Percentiles rank a stretch among this genome's conserved stretches.
phyloP scores from a whole-genome alignment of 108 stramenopile species.

The Nitzschia sp. region DNA sequence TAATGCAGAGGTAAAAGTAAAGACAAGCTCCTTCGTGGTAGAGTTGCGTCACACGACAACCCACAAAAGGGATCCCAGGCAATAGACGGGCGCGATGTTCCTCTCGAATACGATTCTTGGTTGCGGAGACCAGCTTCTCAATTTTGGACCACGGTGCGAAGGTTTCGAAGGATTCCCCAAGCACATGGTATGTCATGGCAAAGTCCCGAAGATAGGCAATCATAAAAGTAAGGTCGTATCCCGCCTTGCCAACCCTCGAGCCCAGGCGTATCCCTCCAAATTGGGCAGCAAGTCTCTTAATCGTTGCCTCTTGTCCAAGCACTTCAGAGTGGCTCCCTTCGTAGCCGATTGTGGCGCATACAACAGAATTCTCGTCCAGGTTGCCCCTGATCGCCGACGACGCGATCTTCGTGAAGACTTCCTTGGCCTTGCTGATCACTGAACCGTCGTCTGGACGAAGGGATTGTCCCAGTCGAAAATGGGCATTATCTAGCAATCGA shows the following conservation, averaged over 20 bases:
- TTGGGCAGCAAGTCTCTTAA: slow-evolving; percentile 40
- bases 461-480: slow-evolving; percentile 91
- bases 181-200: slow-evolving; percentile 84
- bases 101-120: slow-evolving; percentile 62
- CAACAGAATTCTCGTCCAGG: slow-evolving; percentile 43
- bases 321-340: slow-evolving; percentile 82
- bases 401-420: slow-evolving; percentile 20
- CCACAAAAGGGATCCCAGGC: slow-evolving; percentile 81
- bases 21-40: slow-evolving; percentile 93
- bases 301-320: slow-evolving; percentile 51
- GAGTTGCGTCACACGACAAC: slow-evolving; percentile 92
- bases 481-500: slow-evolving; percentile 91
- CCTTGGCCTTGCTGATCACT: slow-evolving; percentile 28
- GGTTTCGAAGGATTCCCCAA: slow-evolving; percentile 93
- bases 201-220: slow-evolving; percentile 97
- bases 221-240: slow-evolving; percentile 92
- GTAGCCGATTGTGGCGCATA: slow-evolving; percentile 86
- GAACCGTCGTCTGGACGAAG: slow-evolving; percentile 59
- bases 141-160: slow-evolving; percentile 91
- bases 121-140: slow-evolving; percentile 47
- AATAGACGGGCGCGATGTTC: slow-evolving; percentile 72
- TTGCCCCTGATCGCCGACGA: not conserved
- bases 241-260: slow-evolving; percentile 70
- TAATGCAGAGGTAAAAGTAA: slow-evolving; percentile 94
- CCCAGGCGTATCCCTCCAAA: slow-evolving; percentile 83